Conservation (phyloP, 192 early-diverging fungal genomes). For the Allomyces macrogynus region DNA sequence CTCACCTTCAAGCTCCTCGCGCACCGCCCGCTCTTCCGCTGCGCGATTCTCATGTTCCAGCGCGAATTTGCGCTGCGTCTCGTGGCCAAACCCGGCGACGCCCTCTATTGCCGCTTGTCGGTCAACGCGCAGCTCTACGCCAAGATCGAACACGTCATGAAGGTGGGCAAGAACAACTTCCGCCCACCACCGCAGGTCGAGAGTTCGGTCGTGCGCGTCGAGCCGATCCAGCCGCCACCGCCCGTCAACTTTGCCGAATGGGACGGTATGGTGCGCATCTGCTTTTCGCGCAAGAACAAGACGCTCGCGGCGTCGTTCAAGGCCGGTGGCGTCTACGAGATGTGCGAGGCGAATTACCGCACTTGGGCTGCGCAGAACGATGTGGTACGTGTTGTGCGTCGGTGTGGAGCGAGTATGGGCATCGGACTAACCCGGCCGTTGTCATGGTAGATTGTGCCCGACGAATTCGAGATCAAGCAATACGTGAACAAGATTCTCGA, state of each 20-base stretch:
- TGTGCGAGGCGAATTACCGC: constrained; percentile 92
- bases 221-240: constrained; percentile 83
- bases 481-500: constrained; percentile 58
- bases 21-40: constrained; percentile 79
- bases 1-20: constrained; percentile 86
- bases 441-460: constrained; percentile 37
- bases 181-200: constrained; percentile 93
- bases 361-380: constrained; percentile 69
- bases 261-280: constrained; percentile 85
- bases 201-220: constrained; percentile 81
- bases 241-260: constrained; percentile 87
- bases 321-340: constrained; percentile 58
- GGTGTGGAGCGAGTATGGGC: neutral
- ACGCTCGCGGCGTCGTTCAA: constrained; percentile 81
- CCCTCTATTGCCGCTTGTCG: constrained; percentile 71
- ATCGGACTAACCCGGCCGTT: neutral
- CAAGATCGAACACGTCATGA: constrained; percentile 93
- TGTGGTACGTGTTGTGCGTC: constrained; percentile 17
- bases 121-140: constrained; percentile 87
- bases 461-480: constrained; percentile 68
- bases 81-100: constrained; percentile 82
- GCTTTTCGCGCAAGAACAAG: constrained; percentile 89
- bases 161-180: constrained; percentile 95
- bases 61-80: constrained; percentile 92
- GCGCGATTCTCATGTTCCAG: constrained; percentile 97